Conservation (phyloP, 1,284 basidiomycete genomes). For the Ceratobasidium sp. region DNA sequence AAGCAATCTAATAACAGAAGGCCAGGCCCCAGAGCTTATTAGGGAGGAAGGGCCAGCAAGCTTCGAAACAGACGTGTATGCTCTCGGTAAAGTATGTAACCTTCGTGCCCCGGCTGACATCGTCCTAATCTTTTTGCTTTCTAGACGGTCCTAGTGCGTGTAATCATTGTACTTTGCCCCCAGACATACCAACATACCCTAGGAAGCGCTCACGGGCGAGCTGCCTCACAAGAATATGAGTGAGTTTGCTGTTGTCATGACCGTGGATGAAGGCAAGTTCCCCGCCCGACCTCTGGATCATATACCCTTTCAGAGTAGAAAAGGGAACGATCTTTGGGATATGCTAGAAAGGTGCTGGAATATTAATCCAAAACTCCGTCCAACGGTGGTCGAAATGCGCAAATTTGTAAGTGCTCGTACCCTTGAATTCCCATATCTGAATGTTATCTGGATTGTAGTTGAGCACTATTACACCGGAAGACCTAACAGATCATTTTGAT, state of each 20-base stretch:
- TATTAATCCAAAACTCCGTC: slow-evolving; percentile 6
- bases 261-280: slow-evolving; percentile 1
- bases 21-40: background rate
- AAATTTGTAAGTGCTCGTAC: slow-evolving; percentile 27
- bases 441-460: too few species aligned
- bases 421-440: too few species aligned
- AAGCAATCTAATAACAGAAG: too few species aligned
- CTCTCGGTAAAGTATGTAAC: too few species aligned
- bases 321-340: slow-evolving; percentile 23
- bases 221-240: slow-evolving; percentile 28
- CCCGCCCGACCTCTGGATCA: slow-evolving; percentile 10
- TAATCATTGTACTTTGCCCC: too few species aligned
- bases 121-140: too few species aligned
- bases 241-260: slow-evolving; percentile 15
- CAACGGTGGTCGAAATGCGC: slow-evolving; percentile 3
- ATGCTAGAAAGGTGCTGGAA: slow-evolving; percentile 33
- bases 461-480: too few species aligned
- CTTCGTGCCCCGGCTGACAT: too few species aligned
- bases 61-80: too few species aligned
- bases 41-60: too few species aligned
- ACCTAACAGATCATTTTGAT: too few species aligned
- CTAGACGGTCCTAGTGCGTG: slow-evolving; percentile 25
- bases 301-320: background rate
- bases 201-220: slow-evolving; percentile 30
- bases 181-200: too few species aligned